Evolutionary conservation across 2,329 filamentous ascomycete species (phyloP).

Genomic region (Xylariaceae sp.): DNA sequence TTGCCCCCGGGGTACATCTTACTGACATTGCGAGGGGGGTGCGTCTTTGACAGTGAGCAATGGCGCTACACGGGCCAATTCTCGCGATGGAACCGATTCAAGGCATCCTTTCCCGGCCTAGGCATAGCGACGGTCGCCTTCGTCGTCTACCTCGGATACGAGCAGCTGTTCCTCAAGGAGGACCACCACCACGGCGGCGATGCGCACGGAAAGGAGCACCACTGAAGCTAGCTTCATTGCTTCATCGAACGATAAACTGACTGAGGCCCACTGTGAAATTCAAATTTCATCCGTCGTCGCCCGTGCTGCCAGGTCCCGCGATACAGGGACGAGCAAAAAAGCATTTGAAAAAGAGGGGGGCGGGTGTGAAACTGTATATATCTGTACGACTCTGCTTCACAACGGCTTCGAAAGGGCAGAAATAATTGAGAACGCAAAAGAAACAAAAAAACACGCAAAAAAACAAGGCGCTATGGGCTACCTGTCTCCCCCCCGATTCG

Average conservation of each 20-base stretch:
- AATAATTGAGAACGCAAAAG: too few relatives aligned
- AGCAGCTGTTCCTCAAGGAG: slow-evolving; percentile 79
- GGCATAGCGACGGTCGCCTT: slow-evolving; percentile 92
- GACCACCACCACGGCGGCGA: slow-evolving; percentile 59
- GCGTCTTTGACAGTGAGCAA: slow-evolving; percentile 62
- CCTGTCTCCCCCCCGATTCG: too few relatives aligned
- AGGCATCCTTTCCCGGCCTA: slow-evolving; percentile 77
- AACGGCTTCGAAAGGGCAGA: neutral
- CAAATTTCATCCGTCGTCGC: too few relatives aligned
- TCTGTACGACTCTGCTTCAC: slow-evolving; percentile 9
- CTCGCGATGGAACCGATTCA: slow-evolving; percentile 84
- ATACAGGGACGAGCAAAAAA: too few relatives aligned
- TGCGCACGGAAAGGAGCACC: slow-evolving; percentile 51
- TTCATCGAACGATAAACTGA: too few relatives aligned
- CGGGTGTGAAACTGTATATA: slow-evolving; percentile 14
- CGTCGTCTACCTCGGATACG: slow-evolving; percentile 80
- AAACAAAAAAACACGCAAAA: slow-evolving; percentile 1
- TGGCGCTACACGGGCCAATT: slow-evolving; percentile 93
- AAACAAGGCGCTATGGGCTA: too few relatives aligned
- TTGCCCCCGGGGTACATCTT: neutral
- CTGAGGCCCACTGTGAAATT: too few relatives aligned
- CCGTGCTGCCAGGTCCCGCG: too few relatives aligned
- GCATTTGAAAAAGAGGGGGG: slow-evolving; percentile 5
- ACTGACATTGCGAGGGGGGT: slow-evolving; percentile 1
- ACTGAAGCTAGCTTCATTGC: too few relatives aligned